A percentile compares a stretch with the other conserved stretches of the same genome.
Conservation (phyloP, 148 eudicot genomes). For the Nyssa sinensis region DNA sequence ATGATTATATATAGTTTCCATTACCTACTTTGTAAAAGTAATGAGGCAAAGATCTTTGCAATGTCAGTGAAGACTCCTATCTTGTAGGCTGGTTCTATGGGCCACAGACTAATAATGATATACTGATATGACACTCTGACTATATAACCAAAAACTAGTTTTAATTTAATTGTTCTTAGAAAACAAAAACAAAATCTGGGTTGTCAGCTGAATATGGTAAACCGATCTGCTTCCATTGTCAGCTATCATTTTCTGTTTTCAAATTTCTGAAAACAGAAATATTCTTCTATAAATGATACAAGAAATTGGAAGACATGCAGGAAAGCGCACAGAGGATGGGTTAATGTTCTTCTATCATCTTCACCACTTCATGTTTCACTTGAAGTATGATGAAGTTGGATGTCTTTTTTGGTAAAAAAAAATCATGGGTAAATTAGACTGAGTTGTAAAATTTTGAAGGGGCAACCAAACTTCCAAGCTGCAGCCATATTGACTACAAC, state of each 20-base stretch:
- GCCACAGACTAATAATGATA: background rate
- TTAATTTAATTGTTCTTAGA: background rate
- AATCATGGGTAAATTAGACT: too few relatives aligned
- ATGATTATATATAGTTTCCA: too few relatives aligned
- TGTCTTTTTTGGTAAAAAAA: too few relatives aligned
- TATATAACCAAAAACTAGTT: background rate
- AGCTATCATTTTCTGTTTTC: background rate
- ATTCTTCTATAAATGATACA: too few relatives aligned
- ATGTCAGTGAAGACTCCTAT: background rate
- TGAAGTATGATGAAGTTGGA: too few relatives aligned
- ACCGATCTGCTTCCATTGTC: background rate
- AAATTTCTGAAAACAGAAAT: constrained; percentile 8
- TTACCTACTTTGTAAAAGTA: background rate
- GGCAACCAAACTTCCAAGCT: too few relatives aligned
- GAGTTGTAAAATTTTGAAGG: too few relatives aligned
- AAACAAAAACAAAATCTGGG: background rate
- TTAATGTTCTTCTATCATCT: background rate
- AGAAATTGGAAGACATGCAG: too few relatives aligned
- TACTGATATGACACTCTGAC: background rate
- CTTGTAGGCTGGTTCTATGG: background rate
- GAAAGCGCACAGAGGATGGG: too few relatives aligned
- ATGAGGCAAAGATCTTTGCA: background rate
- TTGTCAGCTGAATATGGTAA: background rate
- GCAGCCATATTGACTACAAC: too few relatives aligned
- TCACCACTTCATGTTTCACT: too few relatives aligned